Conservation (phyloP, 1,139 yeast genomes). For the Taiozyma sp. region DNA sequence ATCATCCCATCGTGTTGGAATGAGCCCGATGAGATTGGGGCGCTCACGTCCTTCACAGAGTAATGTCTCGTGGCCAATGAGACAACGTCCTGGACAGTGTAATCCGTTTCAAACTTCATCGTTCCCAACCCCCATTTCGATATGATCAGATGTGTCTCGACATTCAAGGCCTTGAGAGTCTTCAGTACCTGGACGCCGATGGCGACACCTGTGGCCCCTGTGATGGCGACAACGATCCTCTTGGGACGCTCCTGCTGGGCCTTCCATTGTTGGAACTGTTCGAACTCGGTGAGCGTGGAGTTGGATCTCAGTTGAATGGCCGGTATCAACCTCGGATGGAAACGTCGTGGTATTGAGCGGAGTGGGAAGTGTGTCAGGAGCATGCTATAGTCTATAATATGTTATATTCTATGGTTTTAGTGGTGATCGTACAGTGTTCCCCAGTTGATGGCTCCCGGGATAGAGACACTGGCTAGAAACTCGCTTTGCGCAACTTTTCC, state of each 20-base stretch:
- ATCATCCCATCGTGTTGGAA: conserved; percentile 26
- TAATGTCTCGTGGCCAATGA: conserved; percentile 16
- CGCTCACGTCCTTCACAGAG: conserved; percentile 19
- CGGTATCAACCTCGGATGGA: not conserved
- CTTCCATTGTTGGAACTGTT: not conserved
- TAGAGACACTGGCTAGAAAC: too few relatives aligned
- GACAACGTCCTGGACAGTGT: conserved; percentile 13
- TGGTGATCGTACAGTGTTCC: too few relatives aligned
- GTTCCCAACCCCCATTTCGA: conserved; percentile 25
- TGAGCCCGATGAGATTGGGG: conserved; percentile 24
- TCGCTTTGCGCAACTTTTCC: too few relatives aligned
- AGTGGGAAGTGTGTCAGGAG: not conserved
- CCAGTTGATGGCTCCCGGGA: too few relatives aligned
- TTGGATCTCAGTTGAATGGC: not conserved
- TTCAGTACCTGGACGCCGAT: conserved; percentile 18
- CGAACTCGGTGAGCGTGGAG: not conserved
- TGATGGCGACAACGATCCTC: conserved; percentile 22
- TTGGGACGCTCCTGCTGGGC: conserved; percentile 6
- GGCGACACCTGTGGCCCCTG: conserved; percentile 24
- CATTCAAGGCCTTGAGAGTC: conserved; percentile 11
- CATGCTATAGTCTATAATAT: not conserved
- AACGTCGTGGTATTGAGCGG: not conserved
- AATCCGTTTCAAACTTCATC: conserved; percentile 23
- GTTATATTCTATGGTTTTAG: too few relatives aligned
- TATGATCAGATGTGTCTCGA: conserved; percentile 22